Conservation (phyloP, 2,329 filamentous ascomycete genomes). For the Pseudogymnoascus sp. region DNA sequence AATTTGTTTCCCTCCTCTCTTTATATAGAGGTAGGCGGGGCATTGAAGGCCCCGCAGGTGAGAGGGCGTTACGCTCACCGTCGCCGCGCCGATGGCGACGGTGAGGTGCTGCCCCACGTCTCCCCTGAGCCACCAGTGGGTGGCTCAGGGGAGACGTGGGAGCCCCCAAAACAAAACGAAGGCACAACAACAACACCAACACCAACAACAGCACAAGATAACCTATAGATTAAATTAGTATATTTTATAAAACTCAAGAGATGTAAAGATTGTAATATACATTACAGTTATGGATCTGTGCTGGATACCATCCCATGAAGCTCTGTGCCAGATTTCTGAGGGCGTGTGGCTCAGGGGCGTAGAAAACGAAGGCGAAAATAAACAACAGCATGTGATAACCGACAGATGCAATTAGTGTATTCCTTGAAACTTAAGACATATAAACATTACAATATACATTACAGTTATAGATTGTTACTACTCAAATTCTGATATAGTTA, state of each 20-base stretch:
- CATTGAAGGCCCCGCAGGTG: background rate
- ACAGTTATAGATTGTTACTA: background rate
- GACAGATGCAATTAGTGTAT: background rate
- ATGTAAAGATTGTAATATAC: background rate
- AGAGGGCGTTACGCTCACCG: background rate
- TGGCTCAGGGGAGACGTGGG: background rate
- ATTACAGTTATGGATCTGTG: background rate
- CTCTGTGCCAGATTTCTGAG: background rate
- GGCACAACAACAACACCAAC: background rate
- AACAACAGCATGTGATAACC: background rate
- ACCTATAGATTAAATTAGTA: background rate
- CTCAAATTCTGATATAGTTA: background rate
- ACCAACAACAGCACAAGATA: background rate
- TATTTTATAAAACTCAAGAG: background rate
- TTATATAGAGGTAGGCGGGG: background rate
- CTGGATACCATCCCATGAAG: no score
- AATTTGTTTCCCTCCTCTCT: background rate
- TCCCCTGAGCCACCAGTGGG: background rate
- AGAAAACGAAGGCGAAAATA: background rate
- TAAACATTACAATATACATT: background rate
- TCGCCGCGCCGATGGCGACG: background rate
- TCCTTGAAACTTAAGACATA: background rate
- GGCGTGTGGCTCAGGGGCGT: background rate
- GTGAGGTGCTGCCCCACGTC: background rate
- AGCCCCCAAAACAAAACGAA: background rate